Evolutionary conservation across 371 early-diverging fungal genomes (phyloP), one percentile per base, ranked within the genome.

Genomic region (Fennellomyces sp.): DNA sequence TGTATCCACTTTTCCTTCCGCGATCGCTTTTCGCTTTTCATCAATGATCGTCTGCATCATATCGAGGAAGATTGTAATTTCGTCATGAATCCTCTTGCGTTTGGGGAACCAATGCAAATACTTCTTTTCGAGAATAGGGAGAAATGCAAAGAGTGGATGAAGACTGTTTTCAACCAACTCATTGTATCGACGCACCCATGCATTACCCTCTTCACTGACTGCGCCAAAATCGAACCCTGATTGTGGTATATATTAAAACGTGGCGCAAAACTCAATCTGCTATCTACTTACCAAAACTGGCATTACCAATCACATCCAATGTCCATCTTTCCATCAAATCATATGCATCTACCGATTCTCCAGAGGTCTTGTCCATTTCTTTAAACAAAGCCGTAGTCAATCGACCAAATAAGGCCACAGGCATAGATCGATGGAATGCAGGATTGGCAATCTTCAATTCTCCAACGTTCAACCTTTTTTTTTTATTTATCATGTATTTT

Each of bases 381-480:
- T 33, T 39, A 23, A 79, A 73, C 6, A 73, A 11, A 1, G 49
- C 52, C 15, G 60, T 55, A 0, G 63, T 57, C 5, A 68, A 26
- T 8, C 48, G n/a, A 5, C 73, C 76, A 68, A 79, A 75, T 0
- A 68, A 7, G 2, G 59, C 50, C 0, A 73, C 48, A 2, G 76
- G 79, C 65, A 79, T 68, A 1, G 73, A 54, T 19, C 72, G 72
- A 48, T 70, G 72, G 41, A 79, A 79, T 5, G 72, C 79, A 13
- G 78, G 78, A 25, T 75, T 81, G 10, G 69, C 68, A 35, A 69
- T 47, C 60, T 65, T 47, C 15, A 49, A 13, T 17, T 19, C 7
- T 19, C 1, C 11, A 3, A 10, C 31, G 29, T 15, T 19, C 2
- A 30, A 50, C 5, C 12, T 21, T 1, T 30, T 23, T 19, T 33